phyloP scores from a whole-genome alignment of 768 basidiomycete genomes.

The Russula griseocarnosa region DNA sequence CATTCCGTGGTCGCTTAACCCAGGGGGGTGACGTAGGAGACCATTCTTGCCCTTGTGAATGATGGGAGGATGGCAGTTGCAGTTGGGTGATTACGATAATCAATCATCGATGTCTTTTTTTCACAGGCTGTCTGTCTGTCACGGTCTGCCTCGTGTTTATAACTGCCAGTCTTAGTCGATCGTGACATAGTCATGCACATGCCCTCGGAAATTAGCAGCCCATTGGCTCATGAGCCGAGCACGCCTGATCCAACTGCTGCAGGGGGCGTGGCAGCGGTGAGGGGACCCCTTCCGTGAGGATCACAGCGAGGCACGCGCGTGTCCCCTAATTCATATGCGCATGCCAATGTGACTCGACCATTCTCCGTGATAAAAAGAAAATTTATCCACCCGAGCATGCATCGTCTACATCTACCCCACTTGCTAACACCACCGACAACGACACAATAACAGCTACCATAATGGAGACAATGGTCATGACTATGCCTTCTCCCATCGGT shows the following conservation, averaged over 20 bases:
- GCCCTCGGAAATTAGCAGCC: neutral
- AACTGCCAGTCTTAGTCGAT: slow-evolving; percentile 1
- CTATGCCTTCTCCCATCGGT: slow-evolving; percentile 25
- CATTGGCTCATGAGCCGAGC: slow-evolving; percentile 17
- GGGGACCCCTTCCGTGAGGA: neutral
- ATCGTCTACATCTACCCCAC: slow-evolving; percentile 3
- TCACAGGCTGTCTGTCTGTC: neutral
- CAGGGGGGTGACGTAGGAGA: neutral
- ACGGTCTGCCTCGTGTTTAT: slow-evolving; percentile 12
- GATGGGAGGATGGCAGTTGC: neutral
- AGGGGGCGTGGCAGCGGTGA: slow-evolving; percentile 16
- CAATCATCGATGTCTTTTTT: neutral
- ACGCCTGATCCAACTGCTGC: slow-evolving; percentile 21
- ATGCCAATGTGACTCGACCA: slow-evolving; percentile 11
- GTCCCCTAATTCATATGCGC: neutral
- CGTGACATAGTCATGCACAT: slow-evolving; percentile 8
- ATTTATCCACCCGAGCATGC: neutral
- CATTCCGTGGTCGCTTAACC: neutral
- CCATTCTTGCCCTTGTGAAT: neutral
- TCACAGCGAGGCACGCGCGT: slow-evolving; percentile 20
- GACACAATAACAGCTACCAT: slow-evolving; percentile 3
- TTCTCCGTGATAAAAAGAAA: slow-evolving; percentile 17
- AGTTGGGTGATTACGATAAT: slow-evolving; percentile 16
- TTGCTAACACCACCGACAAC: neutral
- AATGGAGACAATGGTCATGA: slow-evolving; percentile 27